These are phyloP conservation scores for Didymella glomerata DNA, from an alignment of 2,329 filamentous ascomycete genomes.

Conservation along the genomic window DNA sequence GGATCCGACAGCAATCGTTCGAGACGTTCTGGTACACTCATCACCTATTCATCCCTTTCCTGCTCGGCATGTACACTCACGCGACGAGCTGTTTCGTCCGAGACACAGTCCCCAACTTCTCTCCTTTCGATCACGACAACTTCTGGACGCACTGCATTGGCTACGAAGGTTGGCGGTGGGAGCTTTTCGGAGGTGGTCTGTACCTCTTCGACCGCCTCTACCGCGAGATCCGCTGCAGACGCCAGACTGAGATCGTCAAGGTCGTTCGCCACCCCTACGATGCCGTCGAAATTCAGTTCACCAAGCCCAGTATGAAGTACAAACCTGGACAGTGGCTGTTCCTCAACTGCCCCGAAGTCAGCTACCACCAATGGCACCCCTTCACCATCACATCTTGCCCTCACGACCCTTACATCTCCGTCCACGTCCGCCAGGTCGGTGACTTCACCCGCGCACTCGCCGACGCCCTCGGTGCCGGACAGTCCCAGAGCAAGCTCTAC, in stretches of 20 bases:
- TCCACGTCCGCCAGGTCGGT: constrained; percentile 95
- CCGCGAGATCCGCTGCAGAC: constrained; percentile 84
- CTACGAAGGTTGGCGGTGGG: constrained; percentile 97
- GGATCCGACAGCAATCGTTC: constrained; percentile 95
- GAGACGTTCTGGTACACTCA: constrained; percentile 99
- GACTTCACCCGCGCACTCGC: constrained; percentile 96
- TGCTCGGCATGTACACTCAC: constrained; percentile 93
- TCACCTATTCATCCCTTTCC: constrained; percentile 96
- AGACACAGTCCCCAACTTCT: constrained; percentile 74
- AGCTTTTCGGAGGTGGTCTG: constrained; percentile 82
- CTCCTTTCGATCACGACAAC: constrained; percentile 80
- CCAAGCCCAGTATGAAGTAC: constrained; percentile 96
- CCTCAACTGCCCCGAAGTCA: constrained; percentile 89
- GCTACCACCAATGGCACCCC: constrained; percentile 93
- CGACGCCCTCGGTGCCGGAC: constrained; percentile 90
- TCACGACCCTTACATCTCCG: constrained; percentile 90
- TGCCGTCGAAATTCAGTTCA: constrained; percentile 96
- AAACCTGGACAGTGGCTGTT: constrained; percentile 99
- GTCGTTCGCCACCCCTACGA: constrained; percentile 97
- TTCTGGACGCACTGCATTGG: constrained; percentile 96
- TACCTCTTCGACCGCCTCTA: constrained; percentile 91
- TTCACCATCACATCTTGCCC: constrained; percentile 99
- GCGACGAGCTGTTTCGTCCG: constrained; percentile 96
- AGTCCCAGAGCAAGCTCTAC: constrained; percentile 86
- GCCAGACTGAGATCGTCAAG: constrained; percentile 87